Evolutionary conservation across 2,329 filamentous ascomycete species (phyloP).

Genomic region (Fusarium goolgardi): DNA sequence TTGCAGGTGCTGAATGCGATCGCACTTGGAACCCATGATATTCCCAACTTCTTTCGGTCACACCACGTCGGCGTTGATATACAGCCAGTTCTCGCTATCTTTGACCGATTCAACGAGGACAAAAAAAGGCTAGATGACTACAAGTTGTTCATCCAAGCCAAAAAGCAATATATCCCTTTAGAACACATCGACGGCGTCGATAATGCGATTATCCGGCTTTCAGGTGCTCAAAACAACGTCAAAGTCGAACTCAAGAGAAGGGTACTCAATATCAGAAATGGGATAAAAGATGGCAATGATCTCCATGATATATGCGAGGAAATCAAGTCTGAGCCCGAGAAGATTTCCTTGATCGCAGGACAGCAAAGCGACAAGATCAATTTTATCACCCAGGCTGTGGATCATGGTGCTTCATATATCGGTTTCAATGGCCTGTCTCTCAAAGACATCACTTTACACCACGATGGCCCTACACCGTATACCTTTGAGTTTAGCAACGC

Average conservation of each 20-base stretch:
- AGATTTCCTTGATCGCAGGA: not conserved
- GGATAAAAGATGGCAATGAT: not conserved
- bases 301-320: not conserved
- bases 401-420: conserved; percentile 27
- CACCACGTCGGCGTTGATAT: not conserved
- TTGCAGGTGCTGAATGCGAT: not conserved
- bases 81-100: conserved; percentile 1
- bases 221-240: not conserved
- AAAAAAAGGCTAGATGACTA: conserved; percentile 8
- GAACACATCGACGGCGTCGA: conserved; percentile 13
- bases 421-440: conserved; percentile 27
- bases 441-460: not conserved
- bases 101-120: conserved; percentile 12
- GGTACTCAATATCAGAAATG: not conserved
- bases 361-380: conserved; percentile 31
- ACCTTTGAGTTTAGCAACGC: conserved; percentile 17
- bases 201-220: not conserved
- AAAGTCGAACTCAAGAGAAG: not conserved
- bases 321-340: not conserved
- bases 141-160: not conserved
- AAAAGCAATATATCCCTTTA: not conserved
- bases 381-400: conserved; percentile 1
- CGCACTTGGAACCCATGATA: rapidly evolving
- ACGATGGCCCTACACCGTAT: not conserved
- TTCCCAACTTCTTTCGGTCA: rapidly evolving